A percentile compares a stretch with the other conserved stretches of the same genome.
These are phyloP conservation scores for Nectriaceae sp. DNA, from an alignment of 2,329 filamentous ascomycete species.

Conservation along the genomic window DNA sequence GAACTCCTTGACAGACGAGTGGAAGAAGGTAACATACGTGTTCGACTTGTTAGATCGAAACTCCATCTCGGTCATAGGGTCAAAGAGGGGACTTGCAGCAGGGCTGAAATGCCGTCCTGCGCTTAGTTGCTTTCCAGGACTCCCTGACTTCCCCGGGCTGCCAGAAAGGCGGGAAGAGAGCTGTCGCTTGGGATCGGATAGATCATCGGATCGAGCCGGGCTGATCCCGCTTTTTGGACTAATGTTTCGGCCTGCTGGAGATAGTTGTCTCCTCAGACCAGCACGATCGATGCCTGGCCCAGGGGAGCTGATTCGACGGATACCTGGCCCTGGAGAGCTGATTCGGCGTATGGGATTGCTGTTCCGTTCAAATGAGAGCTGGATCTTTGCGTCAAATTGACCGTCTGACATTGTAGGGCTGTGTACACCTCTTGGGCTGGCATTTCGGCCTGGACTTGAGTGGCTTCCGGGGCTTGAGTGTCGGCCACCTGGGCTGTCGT, in stretches of 20 bases:
- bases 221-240: neutral
- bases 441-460: neutral
- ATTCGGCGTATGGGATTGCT: constrained; percentile 17
- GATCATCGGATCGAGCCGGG: neutral
- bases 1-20: constrained; percentile 41
- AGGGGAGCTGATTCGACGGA: neutral
- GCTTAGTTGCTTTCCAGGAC: constrained; percentile 11
- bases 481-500: constrained; percentile 15
- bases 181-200: constrained; percentile 20
- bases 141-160: too few species aligned
- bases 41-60: constrained; percentile 45
- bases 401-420: constrained; percentile 20
- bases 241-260: constrained; percentile 6
- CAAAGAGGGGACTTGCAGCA: constrained; percentile 32
- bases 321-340: too few species aligned
- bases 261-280: constrained; percentile 22
- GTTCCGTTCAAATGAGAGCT: too few species aligned
- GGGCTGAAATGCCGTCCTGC: constrained; percentile 28
- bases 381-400: too few species aligned
- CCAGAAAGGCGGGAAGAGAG: constrained; percentile 17
- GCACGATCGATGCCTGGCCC: neutral
- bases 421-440: constrained; percentile 23
- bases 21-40: constrained; percentile 43
- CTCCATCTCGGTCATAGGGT: constrained; percentile 36
- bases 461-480: constrained; percentile 4